A percentile compares a stretch with the other conserved stretches of the same genome.
phyloP scores from a whole-genome alignment of 148 eudicot species.

The Chenopodium berlandieri region DNA sequence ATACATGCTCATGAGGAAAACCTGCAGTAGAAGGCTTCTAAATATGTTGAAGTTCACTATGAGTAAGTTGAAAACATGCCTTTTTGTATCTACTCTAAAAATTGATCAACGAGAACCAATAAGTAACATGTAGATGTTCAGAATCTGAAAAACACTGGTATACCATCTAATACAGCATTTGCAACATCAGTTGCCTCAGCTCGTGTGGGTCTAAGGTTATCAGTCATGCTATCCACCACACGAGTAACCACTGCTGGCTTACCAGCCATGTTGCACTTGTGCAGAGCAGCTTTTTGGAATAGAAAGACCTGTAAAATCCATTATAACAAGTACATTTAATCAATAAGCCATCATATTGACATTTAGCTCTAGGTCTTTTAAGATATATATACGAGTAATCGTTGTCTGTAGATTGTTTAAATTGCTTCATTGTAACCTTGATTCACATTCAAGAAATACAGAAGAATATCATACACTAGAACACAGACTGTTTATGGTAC shows the following conservation, averaged over 20 bases:
- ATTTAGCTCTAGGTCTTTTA: neutral
- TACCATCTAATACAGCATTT: constrained; percentile 91
- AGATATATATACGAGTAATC: neutral
- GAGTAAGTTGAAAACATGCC: neutral
- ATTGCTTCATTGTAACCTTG: neutral
- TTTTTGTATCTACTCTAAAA: neutral
- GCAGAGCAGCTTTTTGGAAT: constrained; percentile 82
- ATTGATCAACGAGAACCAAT: neutral
- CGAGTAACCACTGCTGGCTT: constrained; percentile 93
- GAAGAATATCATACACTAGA: neutral
- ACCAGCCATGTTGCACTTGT: constrained; percentile 93
- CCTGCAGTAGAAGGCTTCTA: neutral
- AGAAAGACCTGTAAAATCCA: constrained; percentile 59
- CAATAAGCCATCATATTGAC: neutral
- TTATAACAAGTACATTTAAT: neutral
- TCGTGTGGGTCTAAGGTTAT: constrained; percentile 90
- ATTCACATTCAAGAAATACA: neutral
- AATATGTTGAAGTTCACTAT: neutral
- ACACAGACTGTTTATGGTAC: neutral
- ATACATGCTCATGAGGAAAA: neutral
- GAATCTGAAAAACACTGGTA: neutral
- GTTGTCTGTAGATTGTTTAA: neutral
- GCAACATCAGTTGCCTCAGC: constrained; percentile 98
- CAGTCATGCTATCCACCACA: constrained; percentile 94
- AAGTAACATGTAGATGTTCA: neutral